phyloP scores from a whole-genome alignment of 2,329 filamentous ascomycete species.

The Rutstroemia sp. region DNA sequence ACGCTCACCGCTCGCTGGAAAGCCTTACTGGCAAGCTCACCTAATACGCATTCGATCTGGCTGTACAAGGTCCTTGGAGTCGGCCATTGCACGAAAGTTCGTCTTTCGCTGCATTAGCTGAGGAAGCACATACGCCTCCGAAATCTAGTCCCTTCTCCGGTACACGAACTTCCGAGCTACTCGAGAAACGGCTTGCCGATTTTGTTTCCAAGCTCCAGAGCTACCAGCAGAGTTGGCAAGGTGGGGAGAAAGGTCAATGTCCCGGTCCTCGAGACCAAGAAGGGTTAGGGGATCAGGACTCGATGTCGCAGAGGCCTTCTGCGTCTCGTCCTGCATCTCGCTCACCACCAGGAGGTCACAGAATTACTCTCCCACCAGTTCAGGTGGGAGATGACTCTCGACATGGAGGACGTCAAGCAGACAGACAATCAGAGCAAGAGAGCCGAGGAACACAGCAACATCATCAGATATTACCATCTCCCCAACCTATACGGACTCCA shows the following conservation, averaged over 20 bases:
- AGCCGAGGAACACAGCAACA: conserved; percentile 13
- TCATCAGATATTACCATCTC: conserved; percentile 18
- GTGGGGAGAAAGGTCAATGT: conserved; percentile 45
- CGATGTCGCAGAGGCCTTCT: conserved; percentile 57
- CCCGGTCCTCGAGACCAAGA: conserved; percentile 43
- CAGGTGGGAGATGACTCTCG: conserved; percentile 28
- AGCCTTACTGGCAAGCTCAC: conserved; percentile 23
- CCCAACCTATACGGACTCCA: conserved; percentile 16
- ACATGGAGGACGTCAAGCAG: conserved; percentile 20
- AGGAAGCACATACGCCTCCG: conserved; percentile 26
- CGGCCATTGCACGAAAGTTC: conserved; percentile 30
- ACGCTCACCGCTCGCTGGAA: conserved; percentile 21
- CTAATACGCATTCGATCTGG: conserved; percentile 31
- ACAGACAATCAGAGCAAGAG: conserved; percentile 21
- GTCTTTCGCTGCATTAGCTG: conserved; percentile 26
- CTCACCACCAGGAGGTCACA: conserved; percentile 29
- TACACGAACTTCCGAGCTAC: conserved; percentile 23
- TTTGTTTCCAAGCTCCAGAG: conserved; percentile 30
- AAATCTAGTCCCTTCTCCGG: conserved; percentile 23
- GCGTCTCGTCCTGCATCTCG: conserved; percentile 49
- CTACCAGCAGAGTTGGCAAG: conserved; percentile 31
- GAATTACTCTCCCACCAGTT: conserved; percentile 27
- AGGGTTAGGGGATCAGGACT: conserved; percentile 49
- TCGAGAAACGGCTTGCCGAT: conserved; percentile 26
- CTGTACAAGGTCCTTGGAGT: conserved; percentile 32